Evolutionary conservation across 495 filamentous ascomycete genomes (phyloP).

Genomic region (Neurospora hispaniola): DNA sequence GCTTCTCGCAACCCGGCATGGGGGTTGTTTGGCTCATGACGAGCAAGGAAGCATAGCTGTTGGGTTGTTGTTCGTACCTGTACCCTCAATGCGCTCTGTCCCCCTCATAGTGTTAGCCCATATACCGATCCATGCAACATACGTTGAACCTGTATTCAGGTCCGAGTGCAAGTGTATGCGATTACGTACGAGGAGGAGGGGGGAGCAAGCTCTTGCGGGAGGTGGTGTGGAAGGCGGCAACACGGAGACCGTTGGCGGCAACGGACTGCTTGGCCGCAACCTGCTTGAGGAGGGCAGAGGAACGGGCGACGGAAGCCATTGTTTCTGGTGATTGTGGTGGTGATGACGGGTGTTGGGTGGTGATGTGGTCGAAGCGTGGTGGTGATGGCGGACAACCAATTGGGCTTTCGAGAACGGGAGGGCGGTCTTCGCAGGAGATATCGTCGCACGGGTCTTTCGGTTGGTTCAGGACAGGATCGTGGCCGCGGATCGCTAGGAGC

Average conservation of each 20-base stretch:
- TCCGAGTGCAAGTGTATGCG: constrained; percentile 5
- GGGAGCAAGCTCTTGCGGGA: constrained; percentile 57
- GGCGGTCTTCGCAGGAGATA: neutral
- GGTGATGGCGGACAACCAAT: neutral
- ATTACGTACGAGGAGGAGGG: constrained; percentile 18
- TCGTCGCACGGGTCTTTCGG: neutral
- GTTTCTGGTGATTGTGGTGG: constrained; percentile 5
- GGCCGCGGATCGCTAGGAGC: neutral
- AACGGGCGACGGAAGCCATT: constrained; percentile 47
- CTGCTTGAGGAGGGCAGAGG: constrained; percentile 43
- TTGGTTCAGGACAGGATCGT: neutral
- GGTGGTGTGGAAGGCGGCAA: constrained; percentile 65
- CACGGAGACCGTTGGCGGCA: constrained; percentile 25
- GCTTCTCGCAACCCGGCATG: neutral
- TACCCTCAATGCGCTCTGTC: constrained; percentile 66
- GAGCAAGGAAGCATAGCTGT: neutral
- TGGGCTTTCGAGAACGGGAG: neutral
- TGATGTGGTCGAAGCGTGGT: neutral
- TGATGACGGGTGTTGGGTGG: neutral
- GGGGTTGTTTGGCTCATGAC: neutral
- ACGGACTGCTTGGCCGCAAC: constrained; percentile 15
- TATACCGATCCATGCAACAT: constrained; percentile 5
- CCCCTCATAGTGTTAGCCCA: constrained; percentile 20
- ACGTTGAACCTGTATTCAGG: neutral
- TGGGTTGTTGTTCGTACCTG: constrained; percentile 44